Evolutionary conservation across 176 grass and related monocot genomes (phyloP).

Genomic region (Musa beccarii): DNA sequence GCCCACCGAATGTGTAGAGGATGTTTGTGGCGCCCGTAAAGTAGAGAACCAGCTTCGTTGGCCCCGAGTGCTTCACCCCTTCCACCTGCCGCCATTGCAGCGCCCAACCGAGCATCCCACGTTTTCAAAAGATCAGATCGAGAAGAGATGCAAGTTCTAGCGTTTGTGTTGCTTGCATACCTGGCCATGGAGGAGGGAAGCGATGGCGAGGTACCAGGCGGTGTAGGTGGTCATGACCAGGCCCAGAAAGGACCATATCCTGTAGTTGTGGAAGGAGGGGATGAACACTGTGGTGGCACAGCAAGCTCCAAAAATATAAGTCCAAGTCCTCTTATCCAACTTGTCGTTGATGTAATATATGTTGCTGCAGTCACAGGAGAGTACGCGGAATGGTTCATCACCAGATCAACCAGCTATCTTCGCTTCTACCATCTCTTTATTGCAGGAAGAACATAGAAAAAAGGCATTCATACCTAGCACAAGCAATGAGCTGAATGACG

Average conservation of each 20-base stretch:
- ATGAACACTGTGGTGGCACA: constrained; percentile 48
- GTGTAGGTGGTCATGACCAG: constrained; percentile 43
- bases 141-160: neutral
- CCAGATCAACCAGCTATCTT: too few relatives aligned
- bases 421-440: too few relatives aligned
- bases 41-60: constrained; percentile 35
- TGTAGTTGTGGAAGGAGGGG: constrained; percentile 47
- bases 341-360: constrained; percentile 51
- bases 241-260: constrained; percentile 45
- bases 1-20: constrained; percentile 43
- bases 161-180: constrained; percentile 18
- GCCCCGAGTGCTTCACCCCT: constrained; percentile 33
- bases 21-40: constrained; percentile 46
- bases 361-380: constrained; percentile 17
- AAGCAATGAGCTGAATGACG: constrained; percentile 45
- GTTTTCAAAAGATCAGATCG: neutral
- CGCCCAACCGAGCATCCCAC: neutral
- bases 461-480: constrained; percentile 27
- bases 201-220: constrained; percentile 39
- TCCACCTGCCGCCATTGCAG: constrained; percentile 24
- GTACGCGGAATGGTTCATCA: too few relatives aligned
- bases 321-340: constrained; percentile 47
- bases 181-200: constrained; percentile 37
- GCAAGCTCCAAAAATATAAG: constrained; percentile 44
- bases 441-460: neutral